These are phyloP conservation scores for Tolypocladium amazonense DNA, from an alignment of 2,329 filamentous ascomycete species.

Conservation along the genomic window DNA sequence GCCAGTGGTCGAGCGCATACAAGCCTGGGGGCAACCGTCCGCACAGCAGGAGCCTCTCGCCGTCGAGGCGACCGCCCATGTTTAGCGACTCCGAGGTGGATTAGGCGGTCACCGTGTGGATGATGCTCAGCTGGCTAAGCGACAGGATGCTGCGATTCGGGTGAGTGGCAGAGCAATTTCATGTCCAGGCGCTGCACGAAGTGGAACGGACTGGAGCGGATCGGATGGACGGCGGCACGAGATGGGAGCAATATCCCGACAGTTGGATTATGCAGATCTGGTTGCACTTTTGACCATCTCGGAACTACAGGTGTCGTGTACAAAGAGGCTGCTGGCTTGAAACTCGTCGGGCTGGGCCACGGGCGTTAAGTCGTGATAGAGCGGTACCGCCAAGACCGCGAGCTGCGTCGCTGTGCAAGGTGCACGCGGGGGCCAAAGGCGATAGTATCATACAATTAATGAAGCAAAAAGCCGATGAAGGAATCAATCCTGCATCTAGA, in stretches of 20 bases:
- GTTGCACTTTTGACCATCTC: background rate
- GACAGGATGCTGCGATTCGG: background rate
- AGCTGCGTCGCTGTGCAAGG: background rate
- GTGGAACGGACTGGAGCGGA: background rate
- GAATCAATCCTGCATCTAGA: background rate
- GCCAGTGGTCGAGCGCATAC: conserved; percentile 17
- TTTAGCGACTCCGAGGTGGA: conserved; percentile 22
- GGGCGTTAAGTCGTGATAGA: conserved; percentile 16
- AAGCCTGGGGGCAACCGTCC: conserved; percentile 16
- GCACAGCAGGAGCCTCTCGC: conserved; percentile 25
- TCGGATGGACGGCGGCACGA: background rate
- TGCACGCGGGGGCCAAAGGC: conserved; percentile 1
- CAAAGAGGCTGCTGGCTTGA: background rate
- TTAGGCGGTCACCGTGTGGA: conserved; percentile 8
- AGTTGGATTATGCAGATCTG: background rate
- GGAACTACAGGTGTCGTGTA: background rate
- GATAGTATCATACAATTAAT: conserved; percentile 1
- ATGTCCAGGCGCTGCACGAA: background rate
- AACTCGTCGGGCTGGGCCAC: background rate
- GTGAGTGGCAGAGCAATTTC: background rate
- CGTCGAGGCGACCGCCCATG: conserved; percentile 27
- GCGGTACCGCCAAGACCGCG: conserved; percentile 10
- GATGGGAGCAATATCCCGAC: background rate
- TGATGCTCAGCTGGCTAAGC: conserved; percentile 3
- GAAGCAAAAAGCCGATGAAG: background rate